phyloP scores from a whole-genome alignment of 1,284 basidiomycete genomes.

The Stygiomarasmius scandens region DNA sequence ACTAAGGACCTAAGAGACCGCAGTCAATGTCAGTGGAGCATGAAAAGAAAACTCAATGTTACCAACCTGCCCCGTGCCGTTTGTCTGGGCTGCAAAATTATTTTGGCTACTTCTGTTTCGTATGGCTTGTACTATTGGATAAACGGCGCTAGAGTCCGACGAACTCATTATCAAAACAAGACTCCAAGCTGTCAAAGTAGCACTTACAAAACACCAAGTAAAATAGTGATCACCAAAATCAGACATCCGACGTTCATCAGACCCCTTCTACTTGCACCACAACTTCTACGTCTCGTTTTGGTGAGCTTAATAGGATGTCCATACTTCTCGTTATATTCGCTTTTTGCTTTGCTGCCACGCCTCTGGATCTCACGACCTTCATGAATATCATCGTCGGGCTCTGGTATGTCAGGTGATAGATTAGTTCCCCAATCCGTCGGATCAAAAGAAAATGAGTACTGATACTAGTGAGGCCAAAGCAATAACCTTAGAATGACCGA shows the following conservation, averaged over 20 bases:
- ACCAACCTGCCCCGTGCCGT: conserved; percentile 72
- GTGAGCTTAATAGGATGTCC: not conserved
- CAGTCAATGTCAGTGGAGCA: conserved; percentile 39
- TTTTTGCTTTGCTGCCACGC: not conserved
- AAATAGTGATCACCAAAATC: not conserved
- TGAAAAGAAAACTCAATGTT: conserved; percentile 24
- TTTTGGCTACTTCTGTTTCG: conserved; percentile 56
- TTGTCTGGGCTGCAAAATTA: conserved; percentile 75
- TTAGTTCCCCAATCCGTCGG: not conserved
- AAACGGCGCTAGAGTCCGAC: conserved; percentile 5
- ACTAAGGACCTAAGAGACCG: conserved; percentile 54
- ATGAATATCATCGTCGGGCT: not conserved
- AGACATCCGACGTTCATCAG: not conserved
- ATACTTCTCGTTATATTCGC: too few relatives aligned
- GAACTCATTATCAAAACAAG: not conserved
- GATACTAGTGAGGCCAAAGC: not conserved
- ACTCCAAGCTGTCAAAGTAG: too few relatives aligned
- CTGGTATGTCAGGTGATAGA: not conserved
- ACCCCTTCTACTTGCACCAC: not conserved
- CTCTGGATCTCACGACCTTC: not conserved
- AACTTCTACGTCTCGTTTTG: not conserved
- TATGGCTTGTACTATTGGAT: conserved; percentile 48
- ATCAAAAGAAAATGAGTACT: not conserved
- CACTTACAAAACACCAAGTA: not conserved
- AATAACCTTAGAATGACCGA: not conserved